Percentiles rank a stretch among this genome's conserved stretches.
Evolutionary conservation across 306 rosid genomes (phyloP).

Genomic region (Ceratonia siliqua): DNA sequence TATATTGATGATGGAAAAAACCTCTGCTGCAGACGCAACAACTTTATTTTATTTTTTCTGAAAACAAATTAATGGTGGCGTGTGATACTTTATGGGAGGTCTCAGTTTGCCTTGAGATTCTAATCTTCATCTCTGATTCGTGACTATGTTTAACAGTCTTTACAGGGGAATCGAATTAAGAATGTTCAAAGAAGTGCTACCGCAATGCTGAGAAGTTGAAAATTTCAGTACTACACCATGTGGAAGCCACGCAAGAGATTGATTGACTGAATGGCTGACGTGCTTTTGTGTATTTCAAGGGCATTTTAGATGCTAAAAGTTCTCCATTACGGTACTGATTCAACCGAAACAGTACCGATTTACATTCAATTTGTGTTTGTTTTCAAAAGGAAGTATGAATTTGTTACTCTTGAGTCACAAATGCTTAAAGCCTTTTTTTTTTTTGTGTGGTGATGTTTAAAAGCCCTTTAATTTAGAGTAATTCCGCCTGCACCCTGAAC

Average conservation of each 20-base stretch:
- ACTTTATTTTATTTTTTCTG: neutral
- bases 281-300: slow-evolving; percentile 19
- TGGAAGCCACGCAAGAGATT: slow-evolving; percentile 25
- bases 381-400: neutral
- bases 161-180: neutral
- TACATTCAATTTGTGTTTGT: neutral
- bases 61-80: neutral
- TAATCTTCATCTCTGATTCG: neutral
- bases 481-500: neutral
- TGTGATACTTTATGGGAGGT: neutral
- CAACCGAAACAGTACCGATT: neutral
- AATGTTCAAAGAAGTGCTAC: neutral
- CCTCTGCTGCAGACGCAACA: neutral
- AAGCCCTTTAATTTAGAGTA: neutral
- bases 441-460: no score
- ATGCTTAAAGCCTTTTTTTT: no score
- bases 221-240: neutral
- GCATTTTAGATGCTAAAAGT: neutral
- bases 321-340: neutral
- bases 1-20: neutral
- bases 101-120: slow-evolving; percentile 25
- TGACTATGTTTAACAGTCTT: slow-evolving; percentile 13
- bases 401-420: neutral
- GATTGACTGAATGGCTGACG: neutral
- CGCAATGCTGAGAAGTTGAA: neutral